phyloP scores from a whole-genome alignment of 257 asterid genomes.

The Buddleja alternifolia region DNA sequence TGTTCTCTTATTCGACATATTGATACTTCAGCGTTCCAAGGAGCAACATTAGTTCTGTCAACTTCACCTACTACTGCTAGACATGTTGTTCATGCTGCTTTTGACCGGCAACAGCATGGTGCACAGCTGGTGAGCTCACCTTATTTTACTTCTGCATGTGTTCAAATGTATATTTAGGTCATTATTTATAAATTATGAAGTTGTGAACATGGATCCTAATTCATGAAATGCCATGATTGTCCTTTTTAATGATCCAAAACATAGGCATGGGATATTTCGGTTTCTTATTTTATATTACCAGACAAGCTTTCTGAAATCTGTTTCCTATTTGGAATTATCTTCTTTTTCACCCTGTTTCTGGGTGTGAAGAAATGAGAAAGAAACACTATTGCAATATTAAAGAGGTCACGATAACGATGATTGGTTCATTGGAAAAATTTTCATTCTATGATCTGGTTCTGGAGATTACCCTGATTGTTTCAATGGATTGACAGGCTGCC shows the following conservation, averaged over 20 bases:
- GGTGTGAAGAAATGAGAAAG: not conserved
- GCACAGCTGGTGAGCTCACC: conserved; percentile 75
- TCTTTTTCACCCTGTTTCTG: not conserved
- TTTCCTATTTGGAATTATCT: not conserved
- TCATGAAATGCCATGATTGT: not conserved
- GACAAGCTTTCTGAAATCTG: conserved; percentile 15
- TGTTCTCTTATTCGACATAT: conserved; percentile 22
- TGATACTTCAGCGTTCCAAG: conserved; percentile 69
- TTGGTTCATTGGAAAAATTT: conserved; percentile 7
- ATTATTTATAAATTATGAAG: conserved; percentile 11
- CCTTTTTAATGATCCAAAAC: not conserved
- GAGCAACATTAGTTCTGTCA: conserved; percentile 70
- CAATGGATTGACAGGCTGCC: conserved; percentile 68
- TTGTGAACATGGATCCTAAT: conserved; percentile 6
- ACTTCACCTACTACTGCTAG: conserved; percentile 69
- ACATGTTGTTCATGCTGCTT: conserved; percentile 81
- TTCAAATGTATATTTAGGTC: conserved; percentile 14
- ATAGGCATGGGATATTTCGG: not conserved
- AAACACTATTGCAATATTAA: conserved; percentile 16
- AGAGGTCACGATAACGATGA: not conserved
- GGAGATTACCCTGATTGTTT: conserved; percentile 21
- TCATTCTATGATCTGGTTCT: conserved; percentile 20
- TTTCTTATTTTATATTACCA: not conserved
- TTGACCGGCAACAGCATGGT: conserved; percentile 80
- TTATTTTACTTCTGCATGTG: conserved; percentile 15